A percentile compares a stretch with the other conserved stretches of the same genome.
Conservation (phyloP, 768 basidiomycete genomes). For the Cyclocybe cylindracea region DNA sequence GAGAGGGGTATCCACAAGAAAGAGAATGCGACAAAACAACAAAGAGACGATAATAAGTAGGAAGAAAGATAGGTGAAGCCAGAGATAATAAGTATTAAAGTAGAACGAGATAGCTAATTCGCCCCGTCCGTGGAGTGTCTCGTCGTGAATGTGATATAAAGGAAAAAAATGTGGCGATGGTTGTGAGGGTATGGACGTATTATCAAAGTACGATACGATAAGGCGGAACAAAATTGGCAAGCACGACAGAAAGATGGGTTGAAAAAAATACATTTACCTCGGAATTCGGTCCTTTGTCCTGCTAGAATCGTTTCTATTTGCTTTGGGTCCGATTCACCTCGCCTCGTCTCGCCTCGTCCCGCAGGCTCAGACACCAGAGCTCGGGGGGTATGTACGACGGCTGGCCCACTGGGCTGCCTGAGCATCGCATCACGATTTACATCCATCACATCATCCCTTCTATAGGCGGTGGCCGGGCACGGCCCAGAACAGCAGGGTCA, state of each 20-base stretch:
- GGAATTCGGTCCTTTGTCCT: background rate
- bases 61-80: constrained; percentile 13
- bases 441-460: background rate
- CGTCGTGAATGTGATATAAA: constrained; percentile 10
- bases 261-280: constrained; percentile 5
- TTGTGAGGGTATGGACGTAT: constrained; percentile 8
- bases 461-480: constrained; percentile 92
- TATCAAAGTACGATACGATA: background rate
- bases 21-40: constrained; percentile 20
- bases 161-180: constrained; percentile 6
- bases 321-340: too few species aligned
- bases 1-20: constrained; percentile 22
- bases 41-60: constrained; percentile 31
- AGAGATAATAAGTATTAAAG: constrained; percentile 22
- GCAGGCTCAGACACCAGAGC: too few species aligned
- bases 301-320: too few species aligned
- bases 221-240: background rate
- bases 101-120: constrained; percentile 12
- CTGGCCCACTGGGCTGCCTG: too few species aligned
- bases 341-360: too few species aligned
- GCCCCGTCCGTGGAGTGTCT: constrained; percentile 6
- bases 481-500: constrained; percentile 93
- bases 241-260: background rate
- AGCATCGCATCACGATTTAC: too few species aligned
- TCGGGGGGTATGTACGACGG: too few species aligned